phyloP scores from a whole-genome alignment of 1,139 yeast genomes.

The Hansenula lynferdii region DNA sequence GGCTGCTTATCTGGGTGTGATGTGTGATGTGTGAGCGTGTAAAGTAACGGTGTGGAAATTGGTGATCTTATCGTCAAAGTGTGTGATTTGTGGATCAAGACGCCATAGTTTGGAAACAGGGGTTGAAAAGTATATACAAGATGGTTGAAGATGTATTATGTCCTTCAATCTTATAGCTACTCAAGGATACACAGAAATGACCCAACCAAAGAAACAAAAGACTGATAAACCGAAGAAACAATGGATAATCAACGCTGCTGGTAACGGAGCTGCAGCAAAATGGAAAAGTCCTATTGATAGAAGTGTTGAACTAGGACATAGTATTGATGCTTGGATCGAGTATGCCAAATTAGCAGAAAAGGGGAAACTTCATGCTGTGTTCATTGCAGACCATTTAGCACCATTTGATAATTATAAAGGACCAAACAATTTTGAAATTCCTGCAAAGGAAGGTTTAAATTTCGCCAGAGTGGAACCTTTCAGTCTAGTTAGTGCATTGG shows the following conservation, averaged over 20 bases:
- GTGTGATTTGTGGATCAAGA: no score
- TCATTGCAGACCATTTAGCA: conserved; percentile 37
- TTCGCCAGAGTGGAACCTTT: conserved; percentile 31
- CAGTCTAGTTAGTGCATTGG: conserved; percentile 32
- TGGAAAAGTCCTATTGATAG: conserved; percentile 39
- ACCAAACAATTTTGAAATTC: conserved; percentile 12
- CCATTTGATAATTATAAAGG: conserved; percentile 36
- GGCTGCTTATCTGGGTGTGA: no score
- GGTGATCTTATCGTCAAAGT: no score
- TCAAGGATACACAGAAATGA: no score
- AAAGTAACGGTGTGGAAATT: no score
- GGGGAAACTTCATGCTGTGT: conserved; percentile 35
- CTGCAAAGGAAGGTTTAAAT: conserved; percentile 33
- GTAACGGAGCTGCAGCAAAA: conserved; percentile 23
- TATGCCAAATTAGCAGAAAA: conserved; percentile 33
- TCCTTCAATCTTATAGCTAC: no score
- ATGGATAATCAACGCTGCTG: conserved; percentile 1
- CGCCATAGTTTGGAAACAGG: no score
- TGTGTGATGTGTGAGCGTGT: no score
- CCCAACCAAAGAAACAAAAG: not conserved
- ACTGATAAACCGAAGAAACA: not conserved
- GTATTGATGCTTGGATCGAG: conserved; percentile 35
- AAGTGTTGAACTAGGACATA: conserved; percentile 27
- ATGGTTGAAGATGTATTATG: no score
- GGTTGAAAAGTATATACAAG: no score